These are phyloP conservation scores for Bipolaris victoriae DNA, from an alignment of 2,329 filamentous ascomycete genomes.

Conservation along the genomic window DNA sequence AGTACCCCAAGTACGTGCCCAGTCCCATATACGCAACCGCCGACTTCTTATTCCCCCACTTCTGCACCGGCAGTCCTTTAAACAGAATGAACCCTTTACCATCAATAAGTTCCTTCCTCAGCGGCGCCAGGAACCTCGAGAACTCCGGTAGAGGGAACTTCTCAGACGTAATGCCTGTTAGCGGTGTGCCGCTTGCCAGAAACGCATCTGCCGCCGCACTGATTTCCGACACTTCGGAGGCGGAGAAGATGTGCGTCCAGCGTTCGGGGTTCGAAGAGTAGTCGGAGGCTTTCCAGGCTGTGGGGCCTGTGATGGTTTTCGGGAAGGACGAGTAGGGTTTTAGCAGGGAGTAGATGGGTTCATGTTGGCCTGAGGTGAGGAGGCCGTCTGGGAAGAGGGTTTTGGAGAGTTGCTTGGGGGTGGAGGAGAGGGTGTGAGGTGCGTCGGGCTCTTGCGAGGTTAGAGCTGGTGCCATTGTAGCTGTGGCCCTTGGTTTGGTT, in stretches of 20 bases:
- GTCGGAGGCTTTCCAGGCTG: constrained; percentile 73
- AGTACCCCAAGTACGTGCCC: constrained; percentile 82
- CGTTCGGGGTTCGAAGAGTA: constrained; percentile 67
- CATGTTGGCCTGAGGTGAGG: constrained; percentile 74
- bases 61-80: constrained; percentile 77
- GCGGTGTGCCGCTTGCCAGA: constrained; percentile 66
- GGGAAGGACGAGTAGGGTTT: constrained; percentile 73
- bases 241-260: constrained; percentile 75
- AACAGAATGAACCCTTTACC: constrained; percentile 91
- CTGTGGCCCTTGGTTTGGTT: not conserved
- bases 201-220: constrained; percentile 71
- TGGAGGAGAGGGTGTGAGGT: constrained; percentile 45
- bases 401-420: constrained; percentile 48
- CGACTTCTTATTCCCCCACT: constrained; percentile 80
- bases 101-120: constrained; percentile 73
- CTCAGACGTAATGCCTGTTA: constrained; percentile 73
- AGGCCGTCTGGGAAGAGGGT: constrained; percentile 68
- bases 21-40: constrained; percentile 80
- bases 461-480: constrained; percentile 50
- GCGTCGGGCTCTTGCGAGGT: constrained; percentile 46
- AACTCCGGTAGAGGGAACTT: constrained; percentile 69
- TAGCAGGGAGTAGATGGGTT: constrained; percentile 70
- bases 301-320: constrained; percentile 71
- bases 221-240: constrained; percentile 71
- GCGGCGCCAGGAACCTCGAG: constrained; percentile 57